Conservation (phyloP, 768 basidiomycete species). For the Steccherinum ochraceum region DNA sequence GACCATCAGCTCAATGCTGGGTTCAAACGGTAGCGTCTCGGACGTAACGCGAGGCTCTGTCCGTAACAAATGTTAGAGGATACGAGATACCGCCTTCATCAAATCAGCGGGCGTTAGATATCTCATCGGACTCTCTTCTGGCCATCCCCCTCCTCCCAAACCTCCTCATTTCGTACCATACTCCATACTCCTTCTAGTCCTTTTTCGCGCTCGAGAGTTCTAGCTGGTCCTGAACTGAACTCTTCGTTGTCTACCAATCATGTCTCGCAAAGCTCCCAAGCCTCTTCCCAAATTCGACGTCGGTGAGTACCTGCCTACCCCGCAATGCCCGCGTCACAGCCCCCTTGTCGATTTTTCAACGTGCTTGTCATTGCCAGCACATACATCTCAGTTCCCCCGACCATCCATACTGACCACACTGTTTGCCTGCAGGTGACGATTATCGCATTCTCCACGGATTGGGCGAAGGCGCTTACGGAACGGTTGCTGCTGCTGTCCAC, state of each 20-base stretch:
- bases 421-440: constrained; percentile 49
- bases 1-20: too few relatives aligned
- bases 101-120: background rate
- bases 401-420: background rate
- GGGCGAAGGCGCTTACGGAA: constrained; percentile 87
- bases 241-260: constrained; percentile 15
- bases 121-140: background rate
- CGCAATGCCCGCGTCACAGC: background rate
- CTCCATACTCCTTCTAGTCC: background rate
- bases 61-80: background rate
- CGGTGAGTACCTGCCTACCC: constrained; percentile 31
- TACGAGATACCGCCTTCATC: background rate
- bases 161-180: background rate
- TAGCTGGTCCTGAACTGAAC: background rate
- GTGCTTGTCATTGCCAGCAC: background rate
- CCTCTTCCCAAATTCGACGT: constrained; percentile 70
- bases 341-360: background rate
- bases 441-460: constrained; percentile 71
- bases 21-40: too few relatives aligned
- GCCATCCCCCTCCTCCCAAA: background rate
- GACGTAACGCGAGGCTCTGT: background rate
- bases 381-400: background rate
- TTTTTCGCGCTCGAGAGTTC: background rate
- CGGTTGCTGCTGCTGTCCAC: constrained; percentile 85
- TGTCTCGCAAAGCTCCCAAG: constrained; percentile 54